Evolutionary conservation across 306 rosid genomes (phyloP).

Genomic region (Rosa rugosa): DNA sequence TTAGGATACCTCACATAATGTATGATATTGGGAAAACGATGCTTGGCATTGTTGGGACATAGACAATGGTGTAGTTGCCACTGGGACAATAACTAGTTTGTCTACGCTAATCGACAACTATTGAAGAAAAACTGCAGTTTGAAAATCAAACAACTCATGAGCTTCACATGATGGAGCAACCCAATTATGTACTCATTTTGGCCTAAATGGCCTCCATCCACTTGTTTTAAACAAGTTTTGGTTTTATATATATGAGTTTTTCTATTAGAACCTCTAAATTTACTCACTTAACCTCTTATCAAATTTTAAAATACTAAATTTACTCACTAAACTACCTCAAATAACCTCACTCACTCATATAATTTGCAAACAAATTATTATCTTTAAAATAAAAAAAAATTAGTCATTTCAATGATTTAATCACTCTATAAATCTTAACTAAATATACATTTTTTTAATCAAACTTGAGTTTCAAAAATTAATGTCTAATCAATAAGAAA

Average conservation of each 20-base stretch:
- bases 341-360: too few species aligned
- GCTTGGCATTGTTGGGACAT: constrained; percentile 16
- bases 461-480: too few species aligned
- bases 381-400: too few species aligned
- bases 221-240: not conserved
- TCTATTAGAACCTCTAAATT: too few species aligned
- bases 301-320: too few species aligned
- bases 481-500: too few species aligned
- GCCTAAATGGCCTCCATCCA: not conserved
- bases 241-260: not conserved
- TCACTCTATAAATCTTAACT: too few species aligned
- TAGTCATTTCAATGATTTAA: too few species aligned
- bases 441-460: too few species aligned
- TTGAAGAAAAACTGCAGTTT: constrained; percentile 8
- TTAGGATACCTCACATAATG: constrained; percentile 1
- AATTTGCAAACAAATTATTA: too few species aligned
- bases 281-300: too few species aligned
- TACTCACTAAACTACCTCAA: too few species aligned
- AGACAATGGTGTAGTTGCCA: not conserved
- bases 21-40: not conserved
- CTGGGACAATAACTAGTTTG: constrained; percentile 6
- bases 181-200: constrained; percentile 7
- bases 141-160: constrained; percentile 28
- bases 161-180: not conserved
- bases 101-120: constrained; percentile 17